phyloP scores from a whole-genome alignment of 2,329 filamentous ascomycete genomes.

The Hypoxylon sp. region DNA sequence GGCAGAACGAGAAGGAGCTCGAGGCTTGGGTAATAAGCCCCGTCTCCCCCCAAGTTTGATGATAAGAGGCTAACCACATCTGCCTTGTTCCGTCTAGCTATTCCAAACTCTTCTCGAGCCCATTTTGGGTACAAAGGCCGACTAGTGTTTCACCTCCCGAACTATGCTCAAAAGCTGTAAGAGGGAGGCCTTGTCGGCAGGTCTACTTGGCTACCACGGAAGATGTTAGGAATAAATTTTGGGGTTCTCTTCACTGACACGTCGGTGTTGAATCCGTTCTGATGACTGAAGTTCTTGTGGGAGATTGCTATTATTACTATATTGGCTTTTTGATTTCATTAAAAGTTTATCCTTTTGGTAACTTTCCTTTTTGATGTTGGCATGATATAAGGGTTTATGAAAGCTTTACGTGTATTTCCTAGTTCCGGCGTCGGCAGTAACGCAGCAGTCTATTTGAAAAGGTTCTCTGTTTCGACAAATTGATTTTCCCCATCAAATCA shows the following conservation, averaged over 20 bases:
- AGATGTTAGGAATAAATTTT: not conserved
- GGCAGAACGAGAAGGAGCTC: constrained; percentile 35
- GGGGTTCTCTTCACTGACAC: not conserved
- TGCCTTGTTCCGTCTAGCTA: constrained; percentile 12
- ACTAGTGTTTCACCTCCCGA: constrained; percentile 4
- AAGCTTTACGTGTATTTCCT: constrained; percentile 11
- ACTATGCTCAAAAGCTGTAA: not conserved
- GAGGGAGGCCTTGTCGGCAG: not conserved
- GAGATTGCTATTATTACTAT: not conserved
- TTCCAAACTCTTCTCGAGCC: constrained; percentile 42
- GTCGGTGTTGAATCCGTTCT: not conserved
- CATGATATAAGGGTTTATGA: not conserved
- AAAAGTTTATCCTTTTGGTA: constrained; percentile 1
- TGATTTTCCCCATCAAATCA: not conserved
- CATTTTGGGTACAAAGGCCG: constrained; percentile 28
- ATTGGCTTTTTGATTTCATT: not conserved
- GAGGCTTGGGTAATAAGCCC: constrained; percentile 35
- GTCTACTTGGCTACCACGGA: not conserved
- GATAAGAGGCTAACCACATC: constrained; percentile 11
- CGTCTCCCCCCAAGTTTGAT: not conserved
- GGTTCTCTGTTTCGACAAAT: not conserved
- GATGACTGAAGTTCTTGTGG: not conserved
- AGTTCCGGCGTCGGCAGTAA: not conserved
- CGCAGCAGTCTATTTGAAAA: not conserved
- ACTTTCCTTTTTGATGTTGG: constrained; percentile 1